These are phyloP conservation scores for Sporisorium sorghi DNA, from an alignment of 1,284 basidiomycete genomes.

Conservation along the genomic window DNA sequence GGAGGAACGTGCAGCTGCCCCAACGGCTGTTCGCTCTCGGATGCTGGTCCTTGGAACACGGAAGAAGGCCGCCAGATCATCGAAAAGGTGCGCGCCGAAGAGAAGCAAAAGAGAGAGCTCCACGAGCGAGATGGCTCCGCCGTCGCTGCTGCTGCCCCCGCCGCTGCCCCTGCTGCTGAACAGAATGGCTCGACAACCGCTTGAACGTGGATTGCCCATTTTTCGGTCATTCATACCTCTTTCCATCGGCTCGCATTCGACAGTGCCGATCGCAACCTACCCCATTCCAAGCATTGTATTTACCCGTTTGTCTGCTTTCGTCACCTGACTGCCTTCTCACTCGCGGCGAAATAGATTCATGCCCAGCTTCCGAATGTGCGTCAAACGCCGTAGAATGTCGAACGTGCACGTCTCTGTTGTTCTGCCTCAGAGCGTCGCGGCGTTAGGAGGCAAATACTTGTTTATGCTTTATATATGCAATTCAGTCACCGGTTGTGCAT, in stretches of 20 bases:
- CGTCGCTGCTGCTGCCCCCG: slow-evolving; percentile 16
- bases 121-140: slow-evolving; percentile 30
- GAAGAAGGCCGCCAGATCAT: slow-evolving; percentile 66
- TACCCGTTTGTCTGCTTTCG: not conserved
- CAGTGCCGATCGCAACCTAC: not conserved
- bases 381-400: not conserved
- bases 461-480: no score
- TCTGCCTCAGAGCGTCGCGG: no score
- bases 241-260: not conserved
- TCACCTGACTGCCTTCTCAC: not conserved
- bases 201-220: not conserved
- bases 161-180: slow-evolving; percentile 12
- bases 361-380: not conserved
- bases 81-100: slow-evolving; percentile 54
- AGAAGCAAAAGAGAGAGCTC: slow-evolving; percentile 44
- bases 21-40: slow-evolving; percentile 86
- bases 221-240: not conserved
- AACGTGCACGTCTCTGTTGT: not conserved
- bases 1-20: slow-evolving; percentile 84
- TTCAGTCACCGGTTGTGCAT: no score
- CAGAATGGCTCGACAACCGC: slow-evolving; percentile 28
- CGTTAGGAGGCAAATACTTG: no score
- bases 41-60: slow-evolving; percentile 91
- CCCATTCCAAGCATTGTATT: slow-evolving; percentile 6
- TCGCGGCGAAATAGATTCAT: slow-evolving; percentile 9